Conservation (phyloP, 768 basidiomycete genomes). For the Pholiota microspora region DNA sequence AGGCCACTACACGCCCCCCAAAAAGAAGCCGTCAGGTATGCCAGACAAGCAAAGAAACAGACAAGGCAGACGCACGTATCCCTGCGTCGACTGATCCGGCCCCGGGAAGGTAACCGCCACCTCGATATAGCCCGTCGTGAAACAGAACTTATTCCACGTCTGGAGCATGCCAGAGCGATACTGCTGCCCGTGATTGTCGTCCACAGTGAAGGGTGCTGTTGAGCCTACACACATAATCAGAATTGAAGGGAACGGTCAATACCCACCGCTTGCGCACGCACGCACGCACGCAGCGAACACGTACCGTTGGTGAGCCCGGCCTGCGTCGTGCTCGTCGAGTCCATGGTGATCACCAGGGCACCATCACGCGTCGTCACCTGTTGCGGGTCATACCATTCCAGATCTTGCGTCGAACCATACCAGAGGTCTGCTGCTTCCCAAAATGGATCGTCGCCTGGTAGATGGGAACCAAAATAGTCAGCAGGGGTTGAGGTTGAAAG, state of each 20-base stretch:
- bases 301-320: conserved; percentile 11
- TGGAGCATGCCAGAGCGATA: conserved; percentile 82
- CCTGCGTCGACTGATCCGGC: conserved; percentile 46
- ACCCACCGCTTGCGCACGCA: too few relatives aligned
- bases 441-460: conserved; percentile 57
- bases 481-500: neutral
- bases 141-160: conserved; percentile 91
- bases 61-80: conserved; percentile 37
- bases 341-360: conserved; percentile 67
- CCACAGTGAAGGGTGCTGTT: conserved; percentile 44
- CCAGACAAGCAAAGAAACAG: neutral
- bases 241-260: too few relatives aligned
- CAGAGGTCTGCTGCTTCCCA: conserved; percentile 75
- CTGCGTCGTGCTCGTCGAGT: conserved; percentile 32
- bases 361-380: conserved; percentile 69
- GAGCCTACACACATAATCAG: conserved; percentile 38
- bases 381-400: conserved; percentile 75
- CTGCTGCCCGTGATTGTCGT: conserved; percentile 52
- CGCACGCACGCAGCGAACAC: neutral
- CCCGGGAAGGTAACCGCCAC: conserved; percentile 60
- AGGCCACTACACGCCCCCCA: conserved; percentile 69
- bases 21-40: neutral
- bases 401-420: conserved; percentile 68
- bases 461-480: neutral
- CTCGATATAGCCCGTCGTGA: conserved; percentile 79